Percentiles rank a stretch among this genome's conserved stretches.
Evolutionary conservation across 2,329 filamentous ascomycete genomes (phyloP).

Genomic region (Drechslera avenae): DNA sequence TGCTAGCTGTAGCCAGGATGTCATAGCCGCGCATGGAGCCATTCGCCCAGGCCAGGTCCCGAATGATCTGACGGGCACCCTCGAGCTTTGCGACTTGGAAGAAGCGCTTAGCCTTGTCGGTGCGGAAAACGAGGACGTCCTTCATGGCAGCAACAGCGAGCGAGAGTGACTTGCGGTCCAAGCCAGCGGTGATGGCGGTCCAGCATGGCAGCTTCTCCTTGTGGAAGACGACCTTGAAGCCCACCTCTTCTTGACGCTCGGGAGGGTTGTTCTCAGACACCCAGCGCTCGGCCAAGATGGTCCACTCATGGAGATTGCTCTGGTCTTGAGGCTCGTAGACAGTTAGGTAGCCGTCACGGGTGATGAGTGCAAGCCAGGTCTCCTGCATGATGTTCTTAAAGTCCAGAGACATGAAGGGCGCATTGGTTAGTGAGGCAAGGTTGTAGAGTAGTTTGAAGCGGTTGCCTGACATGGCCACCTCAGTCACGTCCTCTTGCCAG

Average conservation of each 20-base stretch:
- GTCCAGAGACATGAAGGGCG: slow-evolving; percentile 76
- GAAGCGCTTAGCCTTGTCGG: slow-evolving; percentile 75
- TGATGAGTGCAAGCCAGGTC: slow-evolving; percentile 83
- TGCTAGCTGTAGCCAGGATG: slow-evolving; percentile 86
- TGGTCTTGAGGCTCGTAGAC: slow-evolving; percentile 86
- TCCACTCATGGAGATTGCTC: slow-evolving; percentile 79
- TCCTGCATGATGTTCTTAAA: slow-evolving; percentile 84
- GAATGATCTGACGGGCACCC: slow-evolving; percentile 75
- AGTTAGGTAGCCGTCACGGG: slow-evolving; percentile 77
- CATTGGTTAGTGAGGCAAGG: slow-evolving; percentile 69
- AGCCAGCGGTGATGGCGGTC: slow-evolving; percentile 76
- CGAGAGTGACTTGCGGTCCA: slow-evolving; percentile 76
- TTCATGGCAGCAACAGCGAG: slow-evolving; percentile 88
- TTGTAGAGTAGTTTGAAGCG: slow-evolving; percentile 76
- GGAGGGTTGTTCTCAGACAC: slow-evolving; percentile 68
- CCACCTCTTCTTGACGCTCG: slow-evolving; percentile 79
- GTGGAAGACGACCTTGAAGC: slow-evolving; percentile 86
- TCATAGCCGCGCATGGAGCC: slow-evolving; percentile 91
- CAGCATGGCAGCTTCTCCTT: slow-evolving; percentile 83
- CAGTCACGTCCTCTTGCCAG: slow-evolving; percentile 88
- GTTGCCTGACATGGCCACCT: slow-evolving; percentile 72
- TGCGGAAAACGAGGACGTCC: slow-evolving; percentile 80
- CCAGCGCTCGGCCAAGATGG: slow-evolving; percentile 74
- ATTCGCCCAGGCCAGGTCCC: slow-evolving; percentile 90
- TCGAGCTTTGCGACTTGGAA: slow-evolving; percentile 80